Conservation (phyloP, 352 stramenopile genomes). For the Phytophthora ramorum region DNA sequence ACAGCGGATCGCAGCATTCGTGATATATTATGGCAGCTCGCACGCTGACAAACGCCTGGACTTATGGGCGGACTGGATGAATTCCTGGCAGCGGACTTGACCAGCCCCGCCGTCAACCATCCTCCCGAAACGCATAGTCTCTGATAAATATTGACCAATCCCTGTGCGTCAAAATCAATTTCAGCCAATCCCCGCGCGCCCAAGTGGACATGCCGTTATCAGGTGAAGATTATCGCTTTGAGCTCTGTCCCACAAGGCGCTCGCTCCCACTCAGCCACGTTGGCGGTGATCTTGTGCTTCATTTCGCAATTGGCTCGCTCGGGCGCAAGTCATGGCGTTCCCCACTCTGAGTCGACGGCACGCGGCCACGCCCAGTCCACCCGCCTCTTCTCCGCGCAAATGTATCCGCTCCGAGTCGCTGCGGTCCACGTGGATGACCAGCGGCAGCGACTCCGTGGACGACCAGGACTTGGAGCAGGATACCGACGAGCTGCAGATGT, state of each 20-base stretch:
- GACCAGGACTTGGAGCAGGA: constrained; percentile 22
- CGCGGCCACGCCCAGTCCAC: constrained; percentile 8
- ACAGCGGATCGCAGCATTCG: constrained; percentile 1
- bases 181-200: constrained; percentile 10
- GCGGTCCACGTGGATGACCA: constrained; percentile 48
- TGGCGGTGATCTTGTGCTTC: background rate
- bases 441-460: constrained; percentile 31
- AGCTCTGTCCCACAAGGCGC: constrained; percentile 14
- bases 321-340: constrained; percentile 17
- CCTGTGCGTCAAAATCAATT: background rate
- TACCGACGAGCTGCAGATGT: constrained; percentile 18
- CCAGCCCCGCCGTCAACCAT: background rate
- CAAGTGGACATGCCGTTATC: constrained; percentile 30
- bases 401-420: constrained; percentile 37
- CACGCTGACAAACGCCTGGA: background rate
- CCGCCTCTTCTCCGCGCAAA: constrained; percentile 24
- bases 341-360: constrained; percentile 14
- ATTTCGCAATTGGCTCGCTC: constrained; percentile 28
- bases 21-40: constrained; percentile 16
- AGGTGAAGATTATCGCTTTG: constrained; percentile 9
- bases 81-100: background rate
- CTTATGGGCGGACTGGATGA: background rate
- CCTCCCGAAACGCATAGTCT: constrained; percentile 13
- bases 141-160: background rate
- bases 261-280: constrained; percentile 8